phyloP scores from a whole-genome alignment of 805 yeast genomes.

The Candida endomychidarum region DNA sequence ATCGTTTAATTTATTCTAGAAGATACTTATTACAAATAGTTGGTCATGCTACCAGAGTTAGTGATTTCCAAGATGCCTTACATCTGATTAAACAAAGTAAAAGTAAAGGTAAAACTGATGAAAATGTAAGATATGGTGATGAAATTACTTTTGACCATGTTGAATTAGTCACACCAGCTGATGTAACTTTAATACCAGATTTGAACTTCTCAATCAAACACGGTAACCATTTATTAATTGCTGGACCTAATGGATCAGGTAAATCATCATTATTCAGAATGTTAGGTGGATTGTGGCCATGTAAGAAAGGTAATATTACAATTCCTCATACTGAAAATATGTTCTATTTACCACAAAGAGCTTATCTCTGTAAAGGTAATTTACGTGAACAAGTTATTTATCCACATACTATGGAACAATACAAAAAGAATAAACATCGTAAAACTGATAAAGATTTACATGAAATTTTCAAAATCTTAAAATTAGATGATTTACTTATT shows the following conservation, averaged over 20 bases:
- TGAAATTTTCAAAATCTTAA: constrained; percentile 54
- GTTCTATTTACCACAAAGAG: constrained; percentile 90
- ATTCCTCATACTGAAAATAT: constrained; percentile 67
- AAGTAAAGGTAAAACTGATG: constrained; percentile 1
- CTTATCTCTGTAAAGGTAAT: constrained; percentile 78
- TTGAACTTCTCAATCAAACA: constrained; percentile 70
- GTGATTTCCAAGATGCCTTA: constrained; percentile 66
- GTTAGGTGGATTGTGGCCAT: constrained; percentile 93
- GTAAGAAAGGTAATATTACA: constrained; percentile 54
- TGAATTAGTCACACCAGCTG: constrained; percentile 83
- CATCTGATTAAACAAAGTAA: constrained; percentile 40
- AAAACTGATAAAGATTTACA: constrained; percentile 51
- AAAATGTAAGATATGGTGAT: constrained; percentile 39
- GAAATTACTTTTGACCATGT: constrained; percentile 71
- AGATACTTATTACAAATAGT: constrained; percentile 78
- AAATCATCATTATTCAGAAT: constrained; percentile 89
- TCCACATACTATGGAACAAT: constrained; percentile 70
- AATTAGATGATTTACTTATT: constrained; percentile 55
- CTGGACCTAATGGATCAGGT: constrained; percentile 97
- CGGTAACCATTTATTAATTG: constrained; percentile 83
- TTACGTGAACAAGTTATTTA: constrained; percentile 87
- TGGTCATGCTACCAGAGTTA: constrained; percentile 77
- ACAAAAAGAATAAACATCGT: constrained; percentile 28
- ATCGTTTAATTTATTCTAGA: constrained; percentile 81
- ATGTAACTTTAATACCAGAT: constrained; percentile 65